Base-by-base conservation (phyloP, 2,329 filamentous ascomycete genomes). In the Alternaria brassicicola region DNA sequence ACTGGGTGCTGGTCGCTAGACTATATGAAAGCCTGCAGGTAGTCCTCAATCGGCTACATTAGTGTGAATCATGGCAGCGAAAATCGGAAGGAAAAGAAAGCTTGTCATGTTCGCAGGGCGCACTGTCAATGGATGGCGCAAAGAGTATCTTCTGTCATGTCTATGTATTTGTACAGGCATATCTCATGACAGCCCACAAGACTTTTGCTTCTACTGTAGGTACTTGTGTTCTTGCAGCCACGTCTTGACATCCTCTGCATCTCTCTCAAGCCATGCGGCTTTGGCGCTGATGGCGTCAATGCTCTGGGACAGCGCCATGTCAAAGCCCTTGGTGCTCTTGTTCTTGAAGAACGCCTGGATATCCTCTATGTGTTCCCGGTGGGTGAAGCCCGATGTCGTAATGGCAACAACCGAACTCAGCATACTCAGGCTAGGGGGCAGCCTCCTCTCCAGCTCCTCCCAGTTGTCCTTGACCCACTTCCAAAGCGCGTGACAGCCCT, bases 221-320 rank as follows among this genome's bases (percentile, higher is more conserved):
- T 90, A 90, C 52, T 85, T 85, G 68, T 89, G 87, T 70, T 85
- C 81, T 78, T 86, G 86, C 64, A 92, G 79, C 89, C 89, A 93
- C 52, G 77, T 71, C 75, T 86, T 84, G n/a, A 97, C 90, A 77
- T 96, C 92, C 26, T 86, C 84, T 41, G 84, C 82, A 77, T 97
- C 93, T 57, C 92, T 86, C 76, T 87, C 80, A 55, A 96, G 76
- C 92, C 92, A 96, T 59, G 88, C 85, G 68, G 89, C 84, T 86
- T 97, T 98, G 54, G 93, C 93, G 61, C 86, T 86, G 70, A 97
- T 89, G 4, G 88, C 84, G 76, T 98, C 94, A 67, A 90, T 84
- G 76, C 90, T 94, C 82, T 98, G 94, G n/a, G 92, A 92, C 57
- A 98, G 82, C 47, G 91, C 88, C 75, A 93, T 89, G 73, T 96